These are phyloP conservation scores for Taxawa tesnikishii DNA, from an alignment of 2,329 filamentous ascomycete genomes.

Conservation along the genomic window DNA sequence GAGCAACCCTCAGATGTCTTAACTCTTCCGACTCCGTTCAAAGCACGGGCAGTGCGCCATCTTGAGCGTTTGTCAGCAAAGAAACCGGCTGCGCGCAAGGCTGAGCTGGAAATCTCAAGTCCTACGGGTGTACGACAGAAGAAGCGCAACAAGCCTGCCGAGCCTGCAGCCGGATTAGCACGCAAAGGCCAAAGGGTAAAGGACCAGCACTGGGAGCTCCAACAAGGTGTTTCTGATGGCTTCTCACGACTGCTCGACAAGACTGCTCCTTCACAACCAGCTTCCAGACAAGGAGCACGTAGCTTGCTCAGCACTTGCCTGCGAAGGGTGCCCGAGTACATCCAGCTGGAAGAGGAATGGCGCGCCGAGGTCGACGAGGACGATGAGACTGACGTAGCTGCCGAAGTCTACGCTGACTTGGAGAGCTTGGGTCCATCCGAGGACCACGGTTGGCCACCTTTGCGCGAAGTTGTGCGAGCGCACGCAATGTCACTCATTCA, in stretches of 20 bases:
- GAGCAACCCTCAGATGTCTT: conserved; percentile 1
- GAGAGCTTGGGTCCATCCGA: conserved; percentile 22
- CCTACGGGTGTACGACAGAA: not conserved
- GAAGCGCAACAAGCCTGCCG: not conserved
- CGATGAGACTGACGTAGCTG: conserved; percentile 21
- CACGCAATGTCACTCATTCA: conserved; percentile 26
- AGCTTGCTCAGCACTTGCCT: conserved; percentile 27
- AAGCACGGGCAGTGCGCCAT: conserved; percentile 2
- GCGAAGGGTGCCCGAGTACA: conserved; percentile 26
- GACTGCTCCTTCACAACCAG: conserved; percentile 19
- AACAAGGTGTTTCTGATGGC: conserved; percentile 7
- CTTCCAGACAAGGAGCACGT: conserved; percentile 19
- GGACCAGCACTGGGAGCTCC: conserved; percentile 5
- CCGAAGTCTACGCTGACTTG: conserved; percentile 27
- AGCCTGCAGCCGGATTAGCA: not conserved
- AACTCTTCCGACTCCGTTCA: conserved; percentile 8
- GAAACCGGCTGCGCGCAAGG: not conserved
- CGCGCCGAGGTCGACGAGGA: conserved; percentile 19
- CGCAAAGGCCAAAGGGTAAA: conserved; percentile 2
- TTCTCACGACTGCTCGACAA: conserved; percentile 9
- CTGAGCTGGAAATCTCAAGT: conserved; percentile 1
- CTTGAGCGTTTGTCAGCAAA: conserved; percentile 2
- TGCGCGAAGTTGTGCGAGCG: conserved; percentile 27
- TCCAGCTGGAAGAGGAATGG: conserved; percentile 26
- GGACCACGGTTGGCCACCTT: conserved; percentile 24